Evolutionary conservation across 169 alveolate species (phyloP).

Genomic region (Plasmodium blacklocki): DNA sequence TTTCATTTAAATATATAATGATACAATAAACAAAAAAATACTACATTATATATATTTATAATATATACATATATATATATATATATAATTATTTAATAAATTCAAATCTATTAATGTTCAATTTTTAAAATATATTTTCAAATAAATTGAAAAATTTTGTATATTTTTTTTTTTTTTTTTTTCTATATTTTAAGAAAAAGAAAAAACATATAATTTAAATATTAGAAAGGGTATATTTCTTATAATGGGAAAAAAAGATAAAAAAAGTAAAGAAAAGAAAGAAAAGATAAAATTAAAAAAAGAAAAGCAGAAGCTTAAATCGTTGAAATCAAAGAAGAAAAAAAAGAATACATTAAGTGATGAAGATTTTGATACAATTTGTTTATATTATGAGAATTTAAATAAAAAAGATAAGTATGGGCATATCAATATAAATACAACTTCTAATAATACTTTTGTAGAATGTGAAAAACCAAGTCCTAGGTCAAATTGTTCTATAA

Average conservation of each 20-base stretch:
- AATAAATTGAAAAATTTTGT: too few relatives aligned
- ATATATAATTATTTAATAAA: too few relatives aligned
- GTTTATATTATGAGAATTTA: conserved; percentile 73
- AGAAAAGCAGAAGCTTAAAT: conserved; percentile 72
- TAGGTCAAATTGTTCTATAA: conserved; percentile 83
- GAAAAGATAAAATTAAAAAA: conserved; percentile 57
- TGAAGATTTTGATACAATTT: conserved; percentile 72
- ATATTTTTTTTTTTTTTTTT: too few relatives aligned
- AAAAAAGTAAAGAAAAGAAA: conserved; percentile 73
- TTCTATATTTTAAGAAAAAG: too few relatives aligned
- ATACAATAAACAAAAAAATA: too few relatives aligned
- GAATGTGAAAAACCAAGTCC: conserved; percentile 84
- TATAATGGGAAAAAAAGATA: conserved; percentile 65
- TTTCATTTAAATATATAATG: too few relatives aligned
- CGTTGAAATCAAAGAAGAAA: conserved; percentile 65
- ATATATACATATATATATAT: too few relatives aligned
- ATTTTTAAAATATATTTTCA: too few relatives aligned
- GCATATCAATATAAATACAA: conserved; percentile 67
- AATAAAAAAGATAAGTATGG: conserved; percentile 62
- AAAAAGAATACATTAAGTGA: conserved; percentile 61
- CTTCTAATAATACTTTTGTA: conserved; percentile 61
- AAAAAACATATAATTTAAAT: too few relatives aligned
- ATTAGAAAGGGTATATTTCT: not conserved
- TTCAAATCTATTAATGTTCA: too few relatives aligned
- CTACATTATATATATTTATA: too few relatives aligned